phyloP scores from a whole-genome alignment of 2,329 filamentous ascomycete species.

The Ophiosphaerella herpotricha region DNA sequence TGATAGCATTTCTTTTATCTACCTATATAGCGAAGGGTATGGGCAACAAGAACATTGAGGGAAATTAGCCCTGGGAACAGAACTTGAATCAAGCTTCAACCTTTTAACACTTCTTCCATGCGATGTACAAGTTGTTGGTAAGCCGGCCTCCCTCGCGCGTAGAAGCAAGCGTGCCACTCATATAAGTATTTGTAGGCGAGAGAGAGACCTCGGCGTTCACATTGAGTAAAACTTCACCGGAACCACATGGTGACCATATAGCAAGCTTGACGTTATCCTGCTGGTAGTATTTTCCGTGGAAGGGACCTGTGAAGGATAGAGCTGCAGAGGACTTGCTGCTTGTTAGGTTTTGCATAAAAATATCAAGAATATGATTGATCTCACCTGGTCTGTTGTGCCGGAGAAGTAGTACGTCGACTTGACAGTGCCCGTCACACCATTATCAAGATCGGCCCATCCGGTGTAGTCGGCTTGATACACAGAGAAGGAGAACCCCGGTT shows the following conservation, averaged over 20 bases:
- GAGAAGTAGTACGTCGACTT: conserved; percentile 46
- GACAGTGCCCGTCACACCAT: conserved; percentile 41
- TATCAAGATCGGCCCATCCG: conserved; percentile 43
- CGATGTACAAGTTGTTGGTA: conserved; percentile 32
- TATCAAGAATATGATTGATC: conserved; percentile 2
- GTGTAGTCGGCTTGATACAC: conserved; percentile 43
- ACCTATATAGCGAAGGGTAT: conserved; percentile 1
- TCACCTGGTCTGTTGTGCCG: conserved; percentile 34
- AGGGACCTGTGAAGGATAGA: conserved; percentile 47
- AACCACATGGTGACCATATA: conserved; percentile 39
- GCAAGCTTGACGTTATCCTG: conserved; percentile 44
- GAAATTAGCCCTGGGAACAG: neutral
- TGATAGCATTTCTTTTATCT: neutral
- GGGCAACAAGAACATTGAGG: neutral
- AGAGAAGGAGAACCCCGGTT: conserved; percentile 44
- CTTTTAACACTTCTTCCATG: conserved; percentile 41
- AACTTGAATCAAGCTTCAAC: neutral
- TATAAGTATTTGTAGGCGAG: conserved; percentile 25
- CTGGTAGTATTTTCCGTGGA: conserved; percentile 51
- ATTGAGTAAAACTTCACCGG: conserved; percentile 30
- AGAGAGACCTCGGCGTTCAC: conserved; percentile 38
- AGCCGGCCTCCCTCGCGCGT: conserved; percentile 33
- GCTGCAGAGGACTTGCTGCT: conserved; percentile 14
- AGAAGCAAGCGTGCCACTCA: conserved; percentile 31
- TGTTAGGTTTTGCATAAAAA: neutral